Base-by-base conservation (phyloP, 1,139 yeast species). In the Yamadazyma membranifaciens region DNA sequence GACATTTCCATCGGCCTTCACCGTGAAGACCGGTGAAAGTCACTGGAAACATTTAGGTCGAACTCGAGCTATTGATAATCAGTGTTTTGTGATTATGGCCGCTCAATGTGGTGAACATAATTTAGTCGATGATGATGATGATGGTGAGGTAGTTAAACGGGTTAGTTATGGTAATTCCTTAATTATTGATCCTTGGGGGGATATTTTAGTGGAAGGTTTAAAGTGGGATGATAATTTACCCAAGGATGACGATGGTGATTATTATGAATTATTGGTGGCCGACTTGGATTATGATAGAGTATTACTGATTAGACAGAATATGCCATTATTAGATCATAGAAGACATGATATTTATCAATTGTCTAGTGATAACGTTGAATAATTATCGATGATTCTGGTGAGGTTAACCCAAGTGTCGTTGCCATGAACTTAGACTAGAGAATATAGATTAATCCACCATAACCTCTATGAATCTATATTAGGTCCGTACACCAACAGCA, bases 151-250 rank as follows among this genome's bases (percentile, higher is more conserved):
- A 60, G 49, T 58, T 54, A 60, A 62, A 33, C 60, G 86, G 45
- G 60, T 68, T 25, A 83, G 92, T 49, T 92, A 83, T 65, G 98
- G 98, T 1, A 95, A 89, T 52, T 75, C 95, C 0, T 67, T 91
- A 50, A 80, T 91, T 9, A 78, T 91, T 15, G 94, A 87, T 52
- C 98, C 98, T 0, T 88, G 96, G 95, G 98, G 98, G 1, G 74
- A 80, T 0, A 72, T 88, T 1, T 49, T 92, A 1, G 83, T 87
- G 0, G 78, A 81, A 48, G 79, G 80, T 9, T 49, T 47, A 13
- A 64, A 54, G 34, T 66, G 59, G 44, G 49, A 53, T 26, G 71
- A 67, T 14, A 56, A 49, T 1, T 47, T 57, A 28, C 34, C 39
- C 6, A 57, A 66, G 3, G 68, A 62, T 35, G 62, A 57, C 6